These are phyloP conservation scores for Lachnellula arida DNA, from an alignment of 2,329 filamentous ascomycete species.

Conservation along the genomic window DNA sequence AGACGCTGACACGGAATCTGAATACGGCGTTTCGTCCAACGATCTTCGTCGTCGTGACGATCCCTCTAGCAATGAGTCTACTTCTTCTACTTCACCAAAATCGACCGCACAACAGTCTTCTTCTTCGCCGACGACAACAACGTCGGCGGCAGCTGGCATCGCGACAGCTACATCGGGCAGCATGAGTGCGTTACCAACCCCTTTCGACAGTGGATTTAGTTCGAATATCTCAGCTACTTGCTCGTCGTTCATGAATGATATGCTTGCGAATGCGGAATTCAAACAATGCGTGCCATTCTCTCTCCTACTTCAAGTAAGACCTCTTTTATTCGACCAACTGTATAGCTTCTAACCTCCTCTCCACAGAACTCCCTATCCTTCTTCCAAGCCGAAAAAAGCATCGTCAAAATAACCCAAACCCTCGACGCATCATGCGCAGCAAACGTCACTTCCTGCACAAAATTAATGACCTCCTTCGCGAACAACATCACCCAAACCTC, in stretches of 20 bases:
- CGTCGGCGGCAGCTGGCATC: conserved; percentile 2
- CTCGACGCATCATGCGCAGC: conserved; percentile 75
- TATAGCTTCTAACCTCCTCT: neutral
- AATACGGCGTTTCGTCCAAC: neutral
- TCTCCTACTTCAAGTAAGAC: conserved; percentile 68
- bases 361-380: conserved; percentile 73
- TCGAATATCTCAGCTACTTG: conserved; percentile 52
- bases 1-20: conserved; percentile 3
- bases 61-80: neutral
- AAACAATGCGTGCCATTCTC: conserved; percentile 74
- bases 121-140: conserved; percentile 1
- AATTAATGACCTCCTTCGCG: conserved; percentile 61
- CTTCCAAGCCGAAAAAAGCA: conserved; percentile 71
- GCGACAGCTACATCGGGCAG: conserved; percentile 20
- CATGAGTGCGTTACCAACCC: conserved; percentile 49
- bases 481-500: conserved; percentile 53
- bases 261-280: conserved; percentile 29
- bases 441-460: conserved; percentile 59
- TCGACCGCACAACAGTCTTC: conserved; percentile 1
- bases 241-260: conserved; percentile 26
- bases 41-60: conserved; percentile 16
- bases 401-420: conserved; percentile 67
- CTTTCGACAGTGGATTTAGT: conserved; percentile 62
- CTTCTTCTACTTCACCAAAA: neutral
- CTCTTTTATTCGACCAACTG: neutral